Base-by-base conservation (phyloP, 2,329 filamentous ascomycete genomes). In the Ceratocystis ficicola region DNA sequence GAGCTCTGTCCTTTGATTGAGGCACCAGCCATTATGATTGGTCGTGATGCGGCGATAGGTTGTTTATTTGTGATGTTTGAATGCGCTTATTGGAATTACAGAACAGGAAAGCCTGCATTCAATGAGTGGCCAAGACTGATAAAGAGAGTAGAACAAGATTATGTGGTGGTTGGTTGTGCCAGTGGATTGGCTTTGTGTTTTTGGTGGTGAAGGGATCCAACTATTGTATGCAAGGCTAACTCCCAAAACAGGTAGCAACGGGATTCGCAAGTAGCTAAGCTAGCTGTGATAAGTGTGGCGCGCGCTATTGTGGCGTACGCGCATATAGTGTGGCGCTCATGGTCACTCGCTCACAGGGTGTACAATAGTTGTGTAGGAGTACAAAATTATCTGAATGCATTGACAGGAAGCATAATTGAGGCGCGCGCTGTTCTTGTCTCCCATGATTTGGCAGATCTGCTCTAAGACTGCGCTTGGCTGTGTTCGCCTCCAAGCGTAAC, bases 21-120 rank as follows among this genome's bases (percentile, higher is more conserved):
- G 74, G 95, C 85, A 70, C 86, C 83, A 79, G 90, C 91, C 71
- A 84, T 83, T 25, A 44, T 25, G 25, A 48, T n/a, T 17, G 36
- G 62, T 22, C 25, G 15, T 22, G 22, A 25, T 3, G 50, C 10
- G 20, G 44, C 55, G 32, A 28, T 30, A 63, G 36, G 36, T 5
- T 15, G 36, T 15, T 12, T 12, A 41, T 41, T 12, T 41, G 36
- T 41, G 36, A 15, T 41, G 5, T 41, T 41, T 41, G 3, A 10
- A 50, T 50, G 48, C 61, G 50, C 41, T 50, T 25, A 25, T n/a
- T 20, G 17, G 17, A 44, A 20, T 30, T 17, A 15, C 36, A 41
- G 36, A 41, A 41, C 36, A 41, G 36, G 32, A 65, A 12, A 61
- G 57, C 12, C 32, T 44, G 41, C 8, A 62, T 59, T 63, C 7